phyloP scores from a whole-genome alignment of 345 rosid species.

The Eutrema yunnanense region DNA sequence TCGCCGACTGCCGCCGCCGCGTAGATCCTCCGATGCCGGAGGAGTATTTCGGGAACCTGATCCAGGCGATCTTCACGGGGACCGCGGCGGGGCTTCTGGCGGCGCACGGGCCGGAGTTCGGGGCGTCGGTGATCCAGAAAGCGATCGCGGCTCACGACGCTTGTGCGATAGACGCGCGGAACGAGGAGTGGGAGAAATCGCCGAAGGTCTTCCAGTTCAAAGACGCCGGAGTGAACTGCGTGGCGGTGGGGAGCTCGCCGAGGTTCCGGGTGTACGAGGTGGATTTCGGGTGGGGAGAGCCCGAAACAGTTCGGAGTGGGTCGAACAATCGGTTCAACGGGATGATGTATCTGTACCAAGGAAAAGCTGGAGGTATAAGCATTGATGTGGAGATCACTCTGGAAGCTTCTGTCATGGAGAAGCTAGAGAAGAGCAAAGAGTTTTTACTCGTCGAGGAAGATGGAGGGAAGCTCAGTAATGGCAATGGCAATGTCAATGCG shows the following conservation, averaged over 20 bases:
- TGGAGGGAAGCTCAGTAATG: constrained; percentile 1
- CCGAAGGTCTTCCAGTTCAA: constrained; percentile 79
- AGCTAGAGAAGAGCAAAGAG: constrained; percentile 57
- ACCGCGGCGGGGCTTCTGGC: constrained; percentile 64
- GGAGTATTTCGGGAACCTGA: constrained; percentile 76
- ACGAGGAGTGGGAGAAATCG: constrained; percentile 70
- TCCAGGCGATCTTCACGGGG: constrained; percentile 86
- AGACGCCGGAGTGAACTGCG: constrained; percentile 86
- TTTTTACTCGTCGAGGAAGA: constrained; percentile 36
- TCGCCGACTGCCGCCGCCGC: constrained; percentile 79
- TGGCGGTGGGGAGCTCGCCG: constrained; percentile 94
- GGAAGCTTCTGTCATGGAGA: constrained; percentile 67
- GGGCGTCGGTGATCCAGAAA: constrained; percentile 64
- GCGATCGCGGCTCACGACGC: constrained; percentile 67
- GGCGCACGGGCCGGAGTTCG: constrained; percentile 60
- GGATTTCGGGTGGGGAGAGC: constrained; percentile 89
- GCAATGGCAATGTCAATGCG: neutral
- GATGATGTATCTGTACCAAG: constrained; percentile 88
- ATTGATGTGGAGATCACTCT: constrained; percentile 85
- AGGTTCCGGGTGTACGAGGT: constrained; percentile 86
- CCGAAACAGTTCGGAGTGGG: constrained; percentile 84
- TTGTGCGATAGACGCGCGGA: constrained; percentile 57
- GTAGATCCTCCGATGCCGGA: constrained; percentile 85
- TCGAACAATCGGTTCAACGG: constrained; percentile 88
- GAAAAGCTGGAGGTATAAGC: constrained; percentile 75